These are phyloP conservation scores for Curvularia lunata DNA, from an alignment of 2,329 filamentous ascomycete genomes.

Conservation along the genomic window DNA sequence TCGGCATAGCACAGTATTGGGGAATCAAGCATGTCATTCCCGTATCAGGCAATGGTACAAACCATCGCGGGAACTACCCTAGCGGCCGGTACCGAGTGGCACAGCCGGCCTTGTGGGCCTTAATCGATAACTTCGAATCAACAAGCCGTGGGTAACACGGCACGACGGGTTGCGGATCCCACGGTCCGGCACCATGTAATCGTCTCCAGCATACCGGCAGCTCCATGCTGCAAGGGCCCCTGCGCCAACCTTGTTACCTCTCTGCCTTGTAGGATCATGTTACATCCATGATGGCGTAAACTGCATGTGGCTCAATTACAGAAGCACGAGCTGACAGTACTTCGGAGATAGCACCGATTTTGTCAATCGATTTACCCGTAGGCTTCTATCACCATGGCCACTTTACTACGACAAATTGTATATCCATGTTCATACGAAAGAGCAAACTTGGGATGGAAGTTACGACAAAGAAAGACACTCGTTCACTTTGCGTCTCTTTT, in stretches of 20 bases:
- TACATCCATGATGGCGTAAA: neutral
- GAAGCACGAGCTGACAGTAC: neutral
- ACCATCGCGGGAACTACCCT: neutral
- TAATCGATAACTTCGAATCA: neutral
- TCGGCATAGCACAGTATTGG: no score
- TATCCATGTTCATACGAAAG: neutral
- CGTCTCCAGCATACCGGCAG: slow-evolving; percentile 9
- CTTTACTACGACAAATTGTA: neutral
- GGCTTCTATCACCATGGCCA: neutral
- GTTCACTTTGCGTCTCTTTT: no score
- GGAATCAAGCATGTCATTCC: neutral
- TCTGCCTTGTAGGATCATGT: neutral
- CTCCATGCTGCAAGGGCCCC: neutral
- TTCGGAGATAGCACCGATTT: neutral
- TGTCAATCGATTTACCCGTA: neutral
- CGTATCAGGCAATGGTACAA: neutral
- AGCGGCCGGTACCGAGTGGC: slow-evolving; percentile 5
- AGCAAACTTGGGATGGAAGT: neutral
- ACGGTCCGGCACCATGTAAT: slow-evolving; percentile 3
- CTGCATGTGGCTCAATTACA: neutral
- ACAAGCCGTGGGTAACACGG: slow-evolving; percentile 15
- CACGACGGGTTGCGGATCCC: slow-evolving; percentile 7
- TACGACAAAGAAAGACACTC: no score
- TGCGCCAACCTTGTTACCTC: slow-evolving; percentile 5
- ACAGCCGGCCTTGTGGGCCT: slow-evolving; percentile 8